Evolutionary conservation across 1,284 basidiomycete genomes (phyloP), one percentile per base, ranked within the genome.

Genomic region (Ustilago shanxiensis): DNA sequence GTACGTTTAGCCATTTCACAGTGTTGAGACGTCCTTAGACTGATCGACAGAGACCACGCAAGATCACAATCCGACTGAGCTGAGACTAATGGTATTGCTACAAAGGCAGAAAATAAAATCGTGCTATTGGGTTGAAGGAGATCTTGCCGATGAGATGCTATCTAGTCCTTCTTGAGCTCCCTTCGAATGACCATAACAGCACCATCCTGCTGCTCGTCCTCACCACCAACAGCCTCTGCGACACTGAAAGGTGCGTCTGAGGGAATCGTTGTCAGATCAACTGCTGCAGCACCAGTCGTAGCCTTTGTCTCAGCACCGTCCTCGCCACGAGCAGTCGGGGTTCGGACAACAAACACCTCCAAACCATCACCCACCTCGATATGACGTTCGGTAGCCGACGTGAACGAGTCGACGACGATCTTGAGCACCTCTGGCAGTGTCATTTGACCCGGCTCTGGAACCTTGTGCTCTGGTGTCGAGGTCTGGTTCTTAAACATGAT

Each of bases 311-410:
- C 56, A 3, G 28, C 28, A 24, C 37, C 56, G 24, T 60, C 54
- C 0, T 50, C 33, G 10, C 20, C n/a, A 0, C 49, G 44, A 9
- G 13, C 20, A 26, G 24, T 26, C 5, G 77, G 67, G 2, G 66
- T 60, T 9, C 84, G 77, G 2, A 86, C 84, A 2, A 86, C 79
- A 58, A 80, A 86, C 37, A 86, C 82, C 66, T 86, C 84, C 18
- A 86, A 61, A 1, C 84, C 83, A 56, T 86, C 84, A 10, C 84
- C 84, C 5, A 86, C 84, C 62, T 85, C 84, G 47, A 86, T 86
- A 61, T 86, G 83, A 6, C 84, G 73, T 64, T 86, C 84, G 3
- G 84, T 85, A 18, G 84, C 84, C 6, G 71, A 76, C 3, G 84
- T 85, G 66, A 86, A 86, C 37, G 79, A 79, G 63, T 86, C 84